Percentiles rank a stretch among this genome's conserved stretches.
These are phyloP conservation scores for Kwoniella pini DNA, from an alignment of 768 basidiomycete species.

Conservation along the genomic window DNA sequence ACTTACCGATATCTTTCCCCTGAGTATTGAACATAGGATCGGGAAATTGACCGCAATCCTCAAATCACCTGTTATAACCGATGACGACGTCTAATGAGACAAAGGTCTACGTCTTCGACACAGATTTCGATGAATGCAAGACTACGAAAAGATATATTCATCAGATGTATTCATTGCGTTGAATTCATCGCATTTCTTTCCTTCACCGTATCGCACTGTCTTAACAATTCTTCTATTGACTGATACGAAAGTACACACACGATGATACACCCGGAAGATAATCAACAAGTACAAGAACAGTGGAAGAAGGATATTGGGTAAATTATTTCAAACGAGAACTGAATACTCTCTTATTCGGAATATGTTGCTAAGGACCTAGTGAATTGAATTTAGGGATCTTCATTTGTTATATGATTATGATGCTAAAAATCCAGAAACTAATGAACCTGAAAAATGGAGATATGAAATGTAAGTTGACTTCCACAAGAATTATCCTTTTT, in stretches of 20 bases:
- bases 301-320: slow-evolving; percentile 17
- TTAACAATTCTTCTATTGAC: not conserved
- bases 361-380: too few species aligned
- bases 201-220: not conserved
- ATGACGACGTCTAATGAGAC: not conserved
- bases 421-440: slow-evolving; percentile 13
- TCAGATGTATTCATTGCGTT: too few species aligned
- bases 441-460: slow-evolving; percentile 17
- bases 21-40: too few species aligned
- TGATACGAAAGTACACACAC: not conserved
- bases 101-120: too few species aligned
- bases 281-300: not conserved
- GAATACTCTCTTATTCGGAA: too few species aligned
- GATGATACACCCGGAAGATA: slow-evolving; percentile 8
- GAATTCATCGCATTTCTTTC: not conserved
- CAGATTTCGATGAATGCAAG: too few species aligned
- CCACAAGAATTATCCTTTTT: too few species aligned
- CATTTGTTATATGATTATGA: slow-evolving; percentile 16
- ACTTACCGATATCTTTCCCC: not conserved
- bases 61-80: not conserved
- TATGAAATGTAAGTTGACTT: slow-evolving; percentile 14
- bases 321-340: not conserved
- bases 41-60: too few species aligned
- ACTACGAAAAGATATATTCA: too few species aligned
- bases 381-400: too few species aligned